Evolutionary conservation across 768 basidiomycete genomes (phyloP), one percentile per base, ranked within the genome.

Genomic region (Leccinum boreale): DNA sequence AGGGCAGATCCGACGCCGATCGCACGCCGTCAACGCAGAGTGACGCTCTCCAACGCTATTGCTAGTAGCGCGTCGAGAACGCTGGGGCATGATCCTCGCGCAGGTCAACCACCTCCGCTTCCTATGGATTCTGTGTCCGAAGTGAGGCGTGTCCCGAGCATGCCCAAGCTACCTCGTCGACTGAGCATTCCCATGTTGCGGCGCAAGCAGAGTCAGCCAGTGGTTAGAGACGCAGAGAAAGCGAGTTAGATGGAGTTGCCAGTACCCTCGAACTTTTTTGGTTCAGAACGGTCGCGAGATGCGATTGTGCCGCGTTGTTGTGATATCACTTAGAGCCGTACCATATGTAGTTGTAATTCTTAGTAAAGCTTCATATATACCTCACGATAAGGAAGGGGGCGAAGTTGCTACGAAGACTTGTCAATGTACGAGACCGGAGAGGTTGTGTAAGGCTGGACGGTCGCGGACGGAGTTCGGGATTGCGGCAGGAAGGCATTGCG

Each of bases 141-240:
- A 14, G 45, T 52, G 33, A 69, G 57, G 56, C 65, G 56, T 5
- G 42, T 53, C 5, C 60, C 66, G 33, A 70, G 63, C 49, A 21
- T 61, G 42, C 71, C 69, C 14, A 69, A 48, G 57, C 26, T 71
- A 15, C 69, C 67, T 1, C 71, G 67, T 42, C 61, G 65, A 23
- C 56, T 71, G 28, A 71, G 71, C 46, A 71, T 73, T 21, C 69
- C 67, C 0, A 58, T 69, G 55, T 53, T 71, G 42, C 62, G 70
- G 17, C 70, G 71, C 24, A 73, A 69, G 53, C 66, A 67, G n/a
- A 58, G 63, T 56, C 61, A 58, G 48, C 28, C 56, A 3, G 58
- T 44, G 7, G 19, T 59, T 7, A 55, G 15, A 35, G 59, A 45
- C 5, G 47, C 3, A 5, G 63, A 33, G 45, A 35, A 36, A 21